Conservation (phyloP, 495 filamentous ascomycete genomes). For the Penicillium bovifimosum region DNA sequence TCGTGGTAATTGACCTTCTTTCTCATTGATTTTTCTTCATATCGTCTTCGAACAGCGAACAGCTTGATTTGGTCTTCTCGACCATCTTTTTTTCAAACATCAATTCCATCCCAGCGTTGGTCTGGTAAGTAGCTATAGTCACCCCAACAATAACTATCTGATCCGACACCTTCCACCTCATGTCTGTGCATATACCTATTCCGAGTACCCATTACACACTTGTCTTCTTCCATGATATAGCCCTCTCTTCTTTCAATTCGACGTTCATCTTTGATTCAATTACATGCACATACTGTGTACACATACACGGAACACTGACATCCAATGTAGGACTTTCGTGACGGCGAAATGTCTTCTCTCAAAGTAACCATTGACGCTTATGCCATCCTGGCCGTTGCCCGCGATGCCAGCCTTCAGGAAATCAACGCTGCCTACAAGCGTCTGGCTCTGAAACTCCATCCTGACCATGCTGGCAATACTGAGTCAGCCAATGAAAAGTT, state of each 20-base stretch:
- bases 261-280: neutral
- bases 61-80: no score
- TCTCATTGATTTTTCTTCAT: no score
- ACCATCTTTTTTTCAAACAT: neutral
- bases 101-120: neutral
- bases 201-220: no score
- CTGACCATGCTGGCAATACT: constrained; percentile 52
- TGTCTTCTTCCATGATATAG: neutral
- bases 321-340: neutral
- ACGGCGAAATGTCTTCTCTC: constrained; percentile 3
- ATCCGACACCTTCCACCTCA: neutral
- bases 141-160: neutral
- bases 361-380: constrained; percentile 27
- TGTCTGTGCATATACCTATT: no score
- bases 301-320: neutral
- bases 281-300: no score
- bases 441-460: constrained; percentile 53
- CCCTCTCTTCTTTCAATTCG: neutral
- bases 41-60: no score
- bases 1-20: no score
- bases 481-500: constrained; percentile 42
- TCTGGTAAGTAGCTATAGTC: neutral
- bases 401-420: constrained; percentile 29
- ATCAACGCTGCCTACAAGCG: constrained; percentile 43
- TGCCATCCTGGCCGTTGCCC: constrained; percentile 30